phyloP scores from a whole-genome alignment of 345 rosid genomes.

The Rhodamnia rubescens region DNA sequence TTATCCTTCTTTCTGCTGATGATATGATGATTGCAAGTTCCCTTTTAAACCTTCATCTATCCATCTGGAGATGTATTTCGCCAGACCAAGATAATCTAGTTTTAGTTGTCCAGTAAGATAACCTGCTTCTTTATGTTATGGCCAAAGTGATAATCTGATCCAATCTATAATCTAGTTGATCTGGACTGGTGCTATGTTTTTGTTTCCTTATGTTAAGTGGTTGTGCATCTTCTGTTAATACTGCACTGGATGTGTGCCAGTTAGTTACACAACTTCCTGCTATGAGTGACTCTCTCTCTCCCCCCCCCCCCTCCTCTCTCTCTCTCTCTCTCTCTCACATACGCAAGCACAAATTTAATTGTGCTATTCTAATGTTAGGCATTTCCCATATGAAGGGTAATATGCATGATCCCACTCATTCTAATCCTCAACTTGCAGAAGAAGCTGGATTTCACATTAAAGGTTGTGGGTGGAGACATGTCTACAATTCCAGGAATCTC shows the following conservation, averaged over 20 bases:
- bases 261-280: not conserved
- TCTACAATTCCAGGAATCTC: conserved; percentile 80
- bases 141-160: not conserved
- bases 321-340: not conserved
- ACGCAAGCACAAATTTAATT: not conserved
- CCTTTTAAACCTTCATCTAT: not conserved
- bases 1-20: not conserved
- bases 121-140: not conserved
- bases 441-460: conserved; percentile 81
- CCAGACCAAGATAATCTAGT: not conserved
- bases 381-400: not conserved
- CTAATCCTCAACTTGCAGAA: conserved; percentile 50
- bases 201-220: not conserved
- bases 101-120: not conserved
- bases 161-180: not conserved
- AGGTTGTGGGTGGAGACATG: conserved; percentile 92
- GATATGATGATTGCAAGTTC: not conserved
- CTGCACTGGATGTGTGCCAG: not conserved
- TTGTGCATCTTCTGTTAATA: not conserved
- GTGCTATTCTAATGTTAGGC: not conserved
- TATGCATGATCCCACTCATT: not conserved
- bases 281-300: not conserved
- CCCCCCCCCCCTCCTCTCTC: not conserved
- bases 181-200: not conserved
- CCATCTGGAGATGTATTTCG: not conserved